Evolutionary conservation across 163 green algal species (phyloP), one percentile per base, ranked within the genome.

Genomic region (Scenedesmus sp.): DNA sequence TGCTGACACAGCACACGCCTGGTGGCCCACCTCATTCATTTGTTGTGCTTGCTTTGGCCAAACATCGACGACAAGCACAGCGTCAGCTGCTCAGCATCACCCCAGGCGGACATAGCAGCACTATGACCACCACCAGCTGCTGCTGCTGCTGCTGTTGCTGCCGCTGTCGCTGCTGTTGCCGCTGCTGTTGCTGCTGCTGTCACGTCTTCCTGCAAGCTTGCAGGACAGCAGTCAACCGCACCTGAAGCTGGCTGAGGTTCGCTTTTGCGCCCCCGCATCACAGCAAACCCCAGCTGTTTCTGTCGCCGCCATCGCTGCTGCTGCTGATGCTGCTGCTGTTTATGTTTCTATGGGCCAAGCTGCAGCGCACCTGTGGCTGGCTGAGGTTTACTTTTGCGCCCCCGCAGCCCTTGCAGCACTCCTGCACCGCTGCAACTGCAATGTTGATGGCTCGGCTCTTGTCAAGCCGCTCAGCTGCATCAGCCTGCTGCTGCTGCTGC

Each of bases 341-440:
- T 56, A 34, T 59, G 77, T 26, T 15, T 86, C 13, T 54, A 16
- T 34, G 62, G 62, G 10, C 62, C 62, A 70, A 12, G 13, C 62
- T 20, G 62, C 62, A 9, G 18, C 73, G 20, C 73, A 77, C 83
- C 83, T 88, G 83, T 18, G 83, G 83, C 16, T 88, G 74, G 26
- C 23, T 82, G 34, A 90, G 54, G 86, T 86, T 77, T 6, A 76
- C 87, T 46, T 86, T 85, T 73, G 87, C 87, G 3, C 55, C 73
- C 3, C 70, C 87, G 46, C 20, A 23, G 56, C 77, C 56, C 16
- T 59, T 91, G 56, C 70, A 91, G n/a, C 87, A 86, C 87, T 86
- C 54, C 4, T 55, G 34, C 86, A 90, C 57, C 16, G 74, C 87
- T 76, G 55, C 70, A 10, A 62, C 87, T 26, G 87, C 87, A 60